Percentiles rank a stretch among this genome's conserved stretches.
Conservation (phyloP, 768 basidiomycete genomes). For the Porpolomopsis calyptriformis region DNA sequence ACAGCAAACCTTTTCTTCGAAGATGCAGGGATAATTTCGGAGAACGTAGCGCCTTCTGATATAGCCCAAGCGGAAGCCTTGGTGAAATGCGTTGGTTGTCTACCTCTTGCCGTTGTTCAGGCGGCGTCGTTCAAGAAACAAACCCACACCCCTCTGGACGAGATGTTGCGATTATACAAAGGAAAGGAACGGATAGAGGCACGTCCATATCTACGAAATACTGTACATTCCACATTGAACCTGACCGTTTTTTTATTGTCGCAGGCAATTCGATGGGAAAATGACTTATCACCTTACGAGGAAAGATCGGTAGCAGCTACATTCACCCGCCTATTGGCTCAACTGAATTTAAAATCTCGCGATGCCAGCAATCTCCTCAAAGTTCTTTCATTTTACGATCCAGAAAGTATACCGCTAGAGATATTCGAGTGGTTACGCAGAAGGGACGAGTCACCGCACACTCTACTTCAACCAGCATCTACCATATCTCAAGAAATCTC, state of each 20-base stretch:
- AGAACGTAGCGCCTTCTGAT: not conserved
- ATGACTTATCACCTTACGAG: not conserved
- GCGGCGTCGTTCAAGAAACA: not conserved
- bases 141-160: not conserved
- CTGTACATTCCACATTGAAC: not conserved
- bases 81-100: not conserved
- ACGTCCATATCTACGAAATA: not conserved
- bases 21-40: not conserved
- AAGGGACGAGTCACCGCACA: too few species aligned
- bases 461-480: too few species aligned
- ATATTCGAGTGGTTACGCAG: not conserved
- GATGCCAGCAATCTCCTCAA: conserved; percentile 1
- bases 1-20: not conserved
- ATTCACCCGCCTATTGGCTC: not conserved
- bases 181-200: not conserved
- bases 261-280: conserved; percentile 1
- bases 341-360: not conserved
- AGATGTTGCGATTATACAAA: not conserved
- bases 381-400: not conserved
- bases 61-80: not conserved
- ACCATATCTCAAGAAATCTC: not conserved
- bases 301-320: conserved; percentile 1
- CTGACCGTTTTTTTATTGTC: not conserved
- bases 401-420: conserved; percentile 1
- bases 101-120: conserved; percentile 3